These are phyloP conservation scores for Lentinula edodes DNA, from an alignment of 768 basidiomycete species.

Conservation along the genomic window DNA sequence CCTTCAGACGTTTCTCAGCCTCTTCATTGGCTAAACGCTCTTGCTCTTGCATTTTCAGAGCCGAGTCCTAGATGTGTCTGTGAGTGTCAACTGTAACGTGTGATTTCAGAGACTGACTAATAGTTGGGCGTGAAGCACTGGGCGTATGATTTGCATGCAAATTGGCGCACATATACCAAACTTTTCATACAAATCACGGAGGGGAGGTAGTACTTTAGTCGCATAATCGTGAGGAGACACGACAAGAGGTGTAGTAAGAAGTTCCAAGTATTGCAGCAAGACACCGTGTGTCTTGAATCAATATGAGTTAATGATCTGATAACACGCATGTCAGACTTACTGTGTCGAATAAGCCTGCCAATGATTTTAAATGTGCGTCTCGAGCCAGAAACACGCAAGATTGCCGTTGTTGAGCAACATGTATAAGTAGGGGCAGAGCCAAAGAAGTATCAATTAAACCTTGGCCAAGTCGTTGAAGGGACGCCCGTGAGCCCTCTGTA, in stretches of 20 bases:
- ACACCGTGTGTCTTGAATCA: slow-evolving; percentile 78
- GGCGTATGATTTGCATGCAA: slow-evolving; percentile 92
- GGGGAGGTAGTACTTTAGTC: slow-evolving; percentile 64
- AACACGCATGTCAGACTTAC: slow-evolving; percentile 41
- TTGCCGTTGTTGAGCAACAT: slow-evolving; percentile 88
- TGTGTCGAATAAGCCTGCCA: slow-evolving; percentile 84
- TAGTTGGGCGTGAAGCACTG: slow-evolving; percentile 61
- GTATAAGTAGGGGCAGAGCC: slow-evolving; percentile 85
- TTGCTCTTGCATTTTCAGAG: slow-evolving; percentile 61
- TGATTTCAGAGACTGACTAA: slow-evolving; percentile 36
- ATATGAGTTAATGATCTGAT: slow-evolving; percentile 12
- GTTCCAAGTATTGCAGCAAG: slow-evolving; percentile 86
- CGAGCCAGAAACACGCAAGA: slow-evolving; percentile 71
- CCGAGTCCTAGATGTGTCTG: slow-evolving; percentile 39
- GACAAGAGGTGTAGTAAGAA: slow-evolving; percentile 70
- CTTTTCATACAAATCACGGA: slow-evolving; percentile 63
- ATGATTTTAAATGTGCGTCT: slow-evolving; percentile 77
- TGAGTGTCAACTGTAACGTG: neutral
- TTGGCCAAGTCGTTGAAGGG: slow-evolving; percentile 62
- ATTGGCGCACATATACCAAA: slow-evolving; percentile 83
- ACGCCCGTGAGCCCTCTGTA: slow-evolving; percentile 56
- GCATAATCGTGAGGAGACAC: slow-evolving; percentile 70
- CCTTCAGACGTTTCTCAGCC: slow-evolving; percentile 77
- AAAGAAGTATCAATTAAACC: slow-evolving; percentile 63
- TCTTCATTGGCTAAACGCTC: slow-evolving; percentile 65